Evolutionary conservation across 768 basidiomycete genomes (phyloP), one percentile per base, ranked within the genome.

Genomic region (Leucocoprinus birnbaumii): DNA sequence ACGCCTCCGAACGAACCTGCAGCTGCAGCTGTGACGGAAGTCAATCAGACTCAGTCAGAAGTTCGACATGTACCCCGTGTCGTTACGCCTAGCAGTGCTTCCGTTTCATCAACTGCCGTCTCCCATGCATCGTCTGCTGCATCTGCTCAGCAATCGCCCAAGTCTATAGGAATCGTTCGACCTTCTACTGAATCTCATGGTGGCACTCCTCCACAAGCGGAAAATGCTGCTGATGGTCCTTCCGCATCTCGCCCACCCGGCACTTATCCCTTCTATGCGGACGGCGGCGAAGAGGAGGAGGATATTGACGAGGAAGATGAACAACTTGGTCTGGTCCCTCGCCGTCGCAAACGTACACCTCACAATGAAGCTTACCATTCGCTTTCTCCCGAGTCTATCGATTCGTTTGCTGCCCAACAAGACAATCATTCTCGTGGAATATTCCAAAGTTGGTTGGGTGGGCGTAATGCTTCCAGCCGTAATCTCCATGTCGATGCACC

Each of bases 321-420:
- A 21, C 70, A 73, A 22, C 65, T 71, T 46, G 69, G 66, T 16
- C 57, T 61, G 31, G 64, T 62, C 16, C 65, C 59, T 56, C 62
- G 60, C 18, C 56, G 67, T 0, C 76, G 77, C 13, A 60, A 72
- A 18, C 79, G 82, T 24, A 85, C 84, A 7, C 80, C 85, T 18
- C 83, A 87, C 61, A 76, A 77, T 24, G 85, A 87, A 66, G 77
- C 82, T 2, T 87, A 84, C 58, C 78, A 79, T 3, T 75, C 83
- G 5, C 70, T 86, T 44, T 81, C 85, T 58, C 75, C 82, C 0
- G 78, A 73, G 46, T 71, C 71, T 22, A 76, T 84, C 57, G 80
- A 83, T 60, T 71, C 72, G 53, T 63, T 75, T 47, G 71, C 74
- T 11, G 58, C 73, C 46, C 70, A 64, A 18, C 65, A 67, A 43